Conservation (phyloP, 2,329 filamentous ascomycete species). For the Ophiostoma piceae region DNA sequence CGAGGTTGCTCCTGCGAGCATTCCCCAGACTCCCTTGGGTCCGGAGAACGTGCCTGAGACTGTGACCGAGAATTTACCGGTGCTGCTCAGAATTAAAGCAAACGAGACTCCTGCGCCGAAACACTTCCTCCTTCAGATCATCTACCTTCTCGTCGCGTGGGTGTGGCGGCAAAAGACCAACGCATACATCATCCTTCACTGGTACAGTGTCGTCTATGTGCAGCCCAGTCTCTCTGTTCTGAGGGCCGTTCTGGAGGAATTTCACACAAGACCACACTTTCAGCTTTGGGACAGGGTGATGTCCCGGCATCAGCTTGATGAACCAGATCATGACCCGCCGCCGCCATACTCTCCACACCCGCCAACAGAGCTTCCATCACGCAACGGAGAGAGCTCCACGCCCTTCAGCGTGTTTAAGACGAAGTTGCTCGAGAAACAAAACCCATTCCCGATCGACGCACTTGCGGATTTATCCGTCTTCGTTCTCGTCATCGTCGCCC, state of each 20-base stretch:
- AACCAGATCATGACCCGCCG: not conserved
- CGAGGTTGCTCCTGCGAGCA: not conserved
- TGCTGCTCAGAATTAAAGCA: no score
- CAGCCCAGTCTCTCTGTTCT: not conserved
- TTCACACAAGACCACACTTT: not conserved
- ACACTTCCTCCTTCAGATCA: not conserved
- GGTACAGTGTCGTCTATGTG: not conserved
- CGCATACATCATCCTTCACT: not conserved
- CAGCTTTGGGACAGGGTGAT: not conserved
- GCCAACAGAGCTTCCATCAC: not conserved
- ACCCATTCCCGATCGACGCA: conserved; percentile 21
- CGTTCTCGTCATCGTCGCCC: not conserved
- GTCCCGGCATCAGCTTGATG: not conserved
- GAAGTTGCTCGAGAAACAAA: no score
- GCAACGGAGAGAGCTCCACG: no score
- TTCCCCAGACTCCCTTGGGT: not conserved
- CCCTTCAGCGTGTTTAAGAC: no score
- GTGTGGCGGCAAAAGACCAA: not conserved
- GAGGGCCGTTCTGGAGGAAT: not conserved
- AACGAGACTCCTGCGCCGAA: not conserved
- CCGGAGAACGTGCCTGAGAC: not conserved
- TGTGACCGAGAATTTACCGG: no score
- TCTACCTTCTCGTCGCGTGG: not conserved
- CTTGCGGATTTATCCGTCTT: conserved; percentile 16
- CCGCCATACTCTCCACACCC: not conserved